Percentiles rank a stretch among this genome's conserved stretches.
Conservation (phyloP, 495 filamentous ascomycete genomes). For the Neurospora sublineolata region DNA sequence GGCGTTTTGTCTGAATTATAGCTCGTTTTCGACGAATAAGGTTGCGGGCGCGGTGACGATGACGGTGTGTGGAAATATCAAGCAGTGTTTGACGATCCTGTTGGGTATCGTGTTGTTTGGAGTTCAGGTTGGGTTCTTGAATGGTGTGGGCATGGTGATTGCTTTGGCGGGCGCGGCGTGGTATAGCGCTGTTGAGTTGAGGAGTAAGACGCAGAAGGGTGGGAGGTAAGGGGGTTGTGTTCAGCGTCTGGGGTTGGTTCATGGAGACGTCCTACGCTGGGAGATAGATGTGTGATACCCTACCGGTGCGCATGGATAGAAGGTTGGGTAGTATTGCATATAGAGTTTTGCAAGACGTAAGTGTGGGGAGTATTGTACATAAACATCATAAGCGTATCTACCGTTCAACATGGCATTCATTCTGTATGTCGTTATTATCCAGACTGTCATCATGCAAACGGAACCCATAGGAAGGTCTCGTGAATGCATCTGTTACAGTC, state of each 20-base stretch:
- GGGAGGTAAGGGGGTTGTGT: not conserved
- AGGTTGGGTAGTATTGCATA: not conserved
- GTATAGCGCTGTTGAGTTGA: slow-evolving; percentile 34
- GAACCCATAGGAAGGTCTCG: not conserved
- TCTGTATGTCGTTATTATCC: not conserved
- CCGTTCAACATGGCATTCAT: not conserved
- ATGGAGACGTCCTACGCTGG: not conserved
- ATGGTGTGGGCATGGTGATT: slow-evolving; percentile 34
- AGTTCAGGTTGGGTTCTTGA: slow-evolving; percentile 33
- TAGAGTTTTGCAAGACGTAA: not conserved
- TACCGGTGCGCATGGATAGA: not conserved
- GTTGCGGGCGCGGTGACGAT: slow-evolving; percentile 45
- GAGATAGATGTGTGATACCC: not conserved
- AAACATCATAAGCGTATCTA: not conserved
- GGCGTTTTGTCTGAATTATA: slow-evolving; percentile 43
- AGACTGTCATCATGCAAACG: not conserved
- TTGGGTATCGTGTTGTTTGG: slow-evolving; percentile 42
- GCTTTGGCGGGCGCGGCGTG: slow-evolving; percentile 36
- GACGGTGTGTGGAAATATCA: slow-evolving; percentile 46
- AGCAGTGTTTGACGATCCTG: slow-evolving; percentile 47
- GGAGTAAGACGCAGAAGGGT: slow-evolving; percentile 5
- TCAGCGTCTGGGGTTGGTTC: not conserved
- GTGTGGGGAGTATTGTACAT: not conserved
- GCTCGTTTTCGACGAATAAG: slow-evolving; percentile 46
- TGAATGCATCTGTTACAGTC: not conserved